phyloP scores from a whole-genome alignment of 768 basidiomycete genomes.

The Trametes meyenii region DNA sequence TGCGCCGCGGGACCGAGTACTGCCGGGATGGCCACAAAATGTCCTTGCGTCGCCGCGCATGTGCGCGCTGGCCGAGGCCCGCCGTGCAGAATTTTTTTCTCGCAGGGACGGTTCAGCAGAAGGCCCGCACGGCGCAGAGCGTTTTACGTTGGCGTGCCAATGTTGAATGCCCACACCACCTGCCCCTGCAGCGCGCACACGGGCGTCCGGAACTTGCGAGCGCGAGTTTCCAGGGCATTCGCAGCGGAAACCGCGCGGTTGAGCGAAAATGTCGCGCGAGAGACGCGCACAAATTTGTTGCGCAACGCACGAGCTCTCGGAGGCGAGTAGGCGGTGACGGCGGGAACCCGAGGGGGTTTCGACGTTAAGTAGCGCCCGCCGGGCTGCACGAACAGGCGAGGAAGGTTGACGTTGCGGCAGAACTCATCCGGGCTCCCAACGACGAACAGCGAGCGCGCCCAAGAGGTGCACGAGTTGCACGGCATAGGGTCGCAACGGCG shows the following conservation, averaged over 20 bases:
- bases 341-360: neutral
- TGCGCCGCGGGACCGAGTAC: conserved; percentile 7
- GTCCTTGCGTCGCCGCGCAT: neutral
- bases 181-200: no score
- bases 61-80: no score
- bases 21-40: neutral
- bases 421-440: neutral
- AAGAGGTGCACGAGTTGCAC: neutral
- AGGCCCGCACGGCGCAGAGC: no score
- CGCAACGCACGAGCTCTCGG: neutral
- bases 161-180: no score
- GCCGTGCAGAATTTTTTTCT: no score
- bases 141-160: no score
- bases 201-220: no score
- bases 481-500: no score
- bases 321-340: neutral
- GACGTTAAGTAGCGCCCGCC: neutral
- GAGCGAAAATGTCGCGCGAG: neutral
- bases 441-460: conserved; percentile 1
- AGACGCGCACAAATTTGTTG: neutral
- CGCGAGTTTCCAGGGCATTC: no score
- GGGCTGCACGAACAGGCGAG: neutral
- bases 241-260: neutral
- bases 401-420: neutral
- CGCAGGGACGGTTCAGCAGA: no score